Evolutionary conservation across 345 rosid genomes (phyloP).

Genomic region (Geranium rotundifolium): DNA sequence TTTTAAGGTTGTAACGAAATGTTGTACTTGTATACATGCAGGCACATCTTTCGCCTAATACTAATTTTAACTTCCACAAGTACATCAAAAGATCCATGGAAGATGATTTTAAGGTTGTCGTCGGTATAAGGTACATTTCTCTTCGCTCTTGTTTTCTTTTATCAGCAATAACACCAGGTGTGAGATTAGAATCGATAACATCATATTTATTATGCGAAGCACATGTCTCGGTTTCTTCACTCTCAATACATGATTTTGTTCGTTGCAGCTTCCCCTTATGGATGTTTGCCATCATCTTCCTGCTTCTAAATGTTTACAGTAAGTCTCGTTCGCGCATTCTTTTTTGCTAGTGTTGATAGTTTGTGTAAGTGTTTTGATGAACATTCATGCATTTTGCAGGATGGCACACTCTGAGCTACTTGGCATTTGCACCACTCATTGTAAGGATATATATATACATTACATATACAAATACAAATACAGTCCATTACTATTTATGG

Average conservation of each 20-base stretch:
- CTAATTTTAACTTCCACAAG: slow-evolving; percentile 45
- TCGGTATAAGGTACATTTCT: slow-evolving; percentile 36
- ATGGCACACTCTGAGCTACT: slow-evolving; percentile 39
- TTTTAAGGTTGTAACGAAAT: slow-evolving; percentile 1
- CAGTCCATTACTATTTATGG: no score
- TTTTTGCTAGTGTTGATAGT: neutral
- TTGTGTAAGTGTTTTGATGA: neutral
- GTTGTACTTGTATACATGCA: slow-evolving; percentile 6
- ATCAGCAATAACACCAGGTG: neutral
- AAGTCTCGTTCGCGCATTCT: slow-evolving; percentile 2
- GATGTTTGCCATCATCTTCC: slow-evolving; percentile 31
- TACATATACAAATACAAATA: no score
- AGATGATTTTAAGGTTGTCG: slow-evolving; percentile 57
- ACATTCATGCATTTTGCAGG: slow-evolving; percentile 18
- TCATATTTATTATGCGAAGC: neutral
- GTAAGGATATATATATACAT: slow-evolving; percentile 19
- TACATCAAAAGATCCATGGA: slow-evolving; percentile 55
- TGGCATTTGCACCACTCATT: slow-evolving; percentile 25
- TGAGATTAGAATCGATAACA: no score
- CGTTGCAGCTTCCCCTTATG: slow-evolving; percentile 39
- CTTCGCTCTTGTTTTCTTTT: neutral
- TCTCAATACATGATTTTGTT: no score
- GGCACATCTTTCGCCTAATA: slow-evolving; percentile 43
- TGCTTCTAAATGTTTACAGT: slow-evolving; percentile 45
- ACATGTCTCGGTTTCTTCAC: no score